A percentile compares a stretch with the other conserved stretches of the same genome.
Evolutionary conservation across 2,329 filamentous ascomycete genomes (phyloP).

Genomic region (Nothopassalora personata): DNA sequence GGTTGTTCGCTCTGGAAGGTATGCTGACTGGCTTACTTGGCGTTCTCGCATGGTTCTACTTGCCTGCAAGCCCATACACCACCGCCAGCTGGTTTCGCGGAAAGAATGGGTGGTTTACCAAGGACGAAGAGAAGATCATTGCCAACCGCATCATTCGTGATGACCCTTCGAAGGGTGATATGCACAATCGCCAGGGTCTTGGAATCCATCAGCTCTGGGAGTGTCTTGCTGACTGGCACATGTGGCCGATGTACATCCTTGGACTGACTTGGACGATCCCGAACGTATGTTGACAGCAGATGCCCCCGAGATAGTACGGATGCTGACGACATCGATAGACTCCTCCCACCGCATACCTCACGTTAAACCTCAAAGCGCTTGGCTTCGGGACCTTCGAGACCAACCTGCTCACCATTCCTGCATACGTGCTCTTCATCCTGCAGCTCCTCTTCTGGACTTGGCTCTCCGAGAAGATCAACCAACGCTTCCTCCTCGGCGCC

Average conservation of each 20-base stretch:
- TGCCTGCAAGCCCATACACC: conserved; percentile 56
- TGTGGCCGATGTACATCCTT: conserved; percentile 19
- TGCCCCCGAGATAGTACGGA: neutral
- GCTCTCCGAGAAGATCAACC: conserved; percentile 47
- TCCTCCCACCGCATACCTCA: conserved; percentile 37
- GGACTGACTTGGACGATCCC: conserved; percentile 14
- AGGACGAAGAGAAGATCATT: conserved; percentile 57
- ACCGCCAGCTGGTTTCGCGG: conserved; percentile 58
- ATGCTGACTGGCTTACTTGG: conserved; percentile 51
- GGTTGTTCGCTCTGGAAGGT: conserved; percentile 57
- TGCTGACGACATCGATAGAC: conserved; percentile 10
- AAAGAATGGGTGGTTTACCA: conserved; percentile 57
- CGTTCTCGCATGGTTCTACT: conserved; percentile 49
- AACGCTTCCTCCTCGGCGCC: conserved; percentile 47
- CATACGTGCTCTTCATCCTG: conserved; percentile 47
- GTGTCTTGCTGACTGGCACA: conserved; percentile 5
- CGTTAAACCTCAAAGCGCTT: conserved; percentile 35
- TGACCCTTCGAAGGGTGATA: conserved; percentile 54
- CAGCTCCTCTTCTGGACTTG: conserved; percentile 46
- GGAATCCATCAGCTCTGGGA: neutral
- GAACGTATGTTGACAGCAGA: neutral
- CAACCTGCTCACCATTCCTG: conserved; percentile 40
- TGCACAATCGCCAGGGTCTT: conserved; percentile 31
- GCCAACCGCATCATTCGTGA: conserved; percentile 59
- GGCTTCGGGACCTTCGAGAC: conserved; percentile 41